Evolutionary conservation across 768 basidiomycete genomes (phyloP).

Genomic region (Galerina marginata): DNA sequence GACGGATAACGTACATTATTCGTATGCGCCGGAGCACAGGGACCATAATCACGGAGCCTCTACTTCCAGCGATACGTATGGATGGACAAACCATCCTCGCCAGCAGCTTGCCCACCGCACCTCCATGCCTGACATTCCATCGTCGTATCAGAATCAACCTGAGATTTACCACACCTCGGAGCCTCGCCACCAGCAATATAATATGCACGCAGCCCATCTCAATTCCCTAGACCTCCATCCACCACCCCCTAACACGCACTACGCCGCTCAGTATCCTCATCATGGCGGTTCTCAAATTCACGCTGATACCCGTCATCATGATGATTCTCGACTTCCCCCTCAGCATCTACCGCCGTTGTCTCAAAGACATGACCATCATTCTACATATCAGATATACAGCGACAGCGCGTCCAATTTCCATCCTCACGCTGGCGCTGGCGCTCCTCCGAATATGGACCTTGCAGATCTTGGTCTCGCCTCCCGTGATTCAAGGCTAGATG

Average conservation of each 20-base stretch:
- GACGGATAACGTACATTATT: background rate
- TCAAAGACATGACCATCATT: background rate
- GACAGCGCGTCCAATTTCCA: background rate
- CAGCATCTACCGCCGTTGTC: background rate
- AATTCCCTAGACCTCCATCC: conserved; percentile 9
- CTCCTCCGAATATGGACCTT: conserved; percentile 44
- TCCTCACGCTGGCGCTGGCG: conserved; percentile 20
- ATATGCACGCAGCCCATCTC: conserved; percentile 13
- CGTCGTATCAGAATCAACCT: background rate
- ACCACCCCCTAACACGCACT: conserved; percentile 11
- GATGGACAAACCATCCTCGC: too few relatives aligned
- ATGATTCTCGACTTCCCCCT: background rate
- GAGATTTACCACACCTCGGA: background rate
- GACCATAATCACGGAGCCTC: too few relatives aligned
- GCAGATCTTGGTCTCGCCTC: conserved; percentile 66
- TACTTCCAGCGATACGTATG: too few relatives aligned
- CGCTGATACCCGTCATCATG: background rate
- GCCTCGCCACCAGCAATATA: conserved; percentile 15
- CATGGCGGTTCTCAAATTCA: background rate
- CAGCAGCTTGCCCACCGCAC: background rate
- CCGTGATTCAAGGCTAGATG: conserved; percentile 64
- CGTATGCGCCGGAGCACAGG: too few relatives aligned
- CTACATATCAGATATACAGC: background rate
- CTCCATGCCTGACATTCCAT: background rate
- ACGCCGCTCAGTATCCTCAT: conserved; percentile 17